These are phyloP conservation scores for Pyricularia pennisetigena DNA, from an alignment of 2,329 filamentous ascomycete genomes.

Conservation along the genomic window DNA sequence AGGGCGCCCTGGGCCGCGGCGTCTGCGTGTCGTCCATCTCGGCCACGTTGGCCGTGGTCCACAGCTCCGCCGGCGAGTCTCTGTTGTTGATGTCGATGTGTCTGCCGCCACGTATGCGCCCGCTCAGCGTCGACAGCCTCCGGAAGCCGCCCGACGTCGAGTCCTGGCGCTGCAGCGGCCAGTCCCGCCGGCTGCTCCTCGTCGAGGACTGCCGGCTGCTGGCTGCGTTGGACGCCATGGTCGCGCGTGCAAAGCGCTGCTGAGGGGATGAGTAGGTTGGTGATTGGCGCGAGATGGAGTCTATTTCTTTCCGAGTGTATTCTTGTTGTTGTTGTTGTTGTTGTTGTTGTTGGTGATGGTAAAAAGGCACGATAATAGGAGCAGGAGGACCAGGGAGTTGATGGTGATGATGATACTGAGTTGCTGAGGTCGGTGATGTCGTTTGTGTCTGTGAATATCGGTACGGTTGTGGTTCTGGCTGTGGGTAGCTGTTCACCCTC, in stretches of 20 bases:
- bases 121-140: neutral
- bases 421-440: neutral
- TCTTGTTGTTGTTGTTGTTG: neutral
- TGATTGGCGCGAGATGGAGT: neutral
- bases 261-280: neutral
- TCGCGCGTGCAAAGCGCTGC: neutral
- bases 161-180: neutral
- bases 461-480: neutral
- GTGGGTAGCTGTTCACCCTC: neutral
- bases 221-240: neutral
- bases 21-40: constrained; percentile 2
- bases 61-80: neutral
- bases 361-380: neutral
- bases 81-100: neutral
- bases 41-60: constrained; percentile 2
- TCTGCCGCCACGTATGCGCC: neutral
- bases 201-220: neutral
- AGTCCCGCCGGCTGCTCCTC: neutral
- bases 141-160: neutral
- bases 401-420: neutral
- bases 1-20: neutral
- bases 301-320: neutral
- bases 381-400: neutral
- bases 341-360: neutral
- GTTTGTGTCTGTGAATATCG: neutral